Conservation (phyloP, 169 alveolate species). For the Amoebophrya sp. region DNA sequence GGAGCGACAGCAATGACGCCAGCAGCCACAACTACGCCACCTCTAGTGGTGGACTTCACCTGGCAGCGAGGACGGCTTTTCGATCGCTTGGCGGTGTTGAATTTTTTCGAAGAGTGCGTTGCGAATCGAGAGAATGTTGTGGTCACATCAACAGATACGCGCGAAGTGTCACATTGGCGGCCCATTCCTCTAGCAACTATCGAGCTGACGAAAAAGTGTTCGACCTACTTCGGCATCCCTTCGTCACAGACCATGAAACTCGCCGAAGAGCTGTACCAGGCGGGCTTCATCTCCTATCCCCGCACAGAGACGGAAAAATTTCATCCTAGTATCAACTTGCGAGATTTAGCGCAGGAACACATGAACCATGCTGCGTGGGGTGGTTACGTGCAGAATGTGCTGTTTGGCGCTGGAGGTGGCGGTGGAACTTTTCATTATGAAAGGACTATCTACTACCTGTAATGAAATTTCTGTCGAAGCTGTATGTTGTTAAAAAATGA, state of each 20-base stretch:
- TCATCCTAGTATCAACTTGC: constrained; percentile 72
- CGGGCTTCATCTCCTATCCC: constrained; percentile 76
- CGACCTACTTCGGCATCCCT: constrained; percentile 70
- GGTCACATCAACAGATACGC: neutral
- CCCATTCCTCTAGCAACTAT: constrained; percentile 61
- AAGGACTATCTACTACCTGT: no score
- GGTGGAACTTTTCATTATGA: no score
- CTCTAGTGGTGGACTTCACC: neutral
- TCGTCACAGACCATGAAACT: constrained; percentile 82
- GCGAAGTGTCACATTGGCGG: neutral
- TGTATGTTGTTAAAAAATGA: no score
- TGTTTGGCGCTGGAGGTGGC: neutral
- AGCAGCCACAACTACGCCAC: neutral
- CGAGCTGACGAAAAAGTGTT: constrained; percentile 79
- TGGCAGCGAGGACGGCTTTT: neutral
- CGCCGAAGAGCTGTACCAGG: constrained; percentile 87
- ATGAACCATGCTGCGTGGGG: neutral
- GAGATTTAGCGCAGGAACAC: constrained; percentile 51
- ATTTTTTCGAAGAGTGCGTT: neutral
- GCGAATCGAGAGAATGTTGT: neutral
- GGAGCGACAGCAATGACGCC: neutral
- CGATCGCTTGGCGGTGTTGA: neutral
- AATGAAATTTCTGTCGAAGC: no score
- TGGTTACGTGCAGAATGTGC: neutral
- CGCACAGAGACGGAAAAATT: constrained; percentile 94